Evolutionary conservation across 768 basidiomycete species (phyloP), one percentile per base, ranked within the genome.

Genomic region (Lactarius indigo): DNA sequence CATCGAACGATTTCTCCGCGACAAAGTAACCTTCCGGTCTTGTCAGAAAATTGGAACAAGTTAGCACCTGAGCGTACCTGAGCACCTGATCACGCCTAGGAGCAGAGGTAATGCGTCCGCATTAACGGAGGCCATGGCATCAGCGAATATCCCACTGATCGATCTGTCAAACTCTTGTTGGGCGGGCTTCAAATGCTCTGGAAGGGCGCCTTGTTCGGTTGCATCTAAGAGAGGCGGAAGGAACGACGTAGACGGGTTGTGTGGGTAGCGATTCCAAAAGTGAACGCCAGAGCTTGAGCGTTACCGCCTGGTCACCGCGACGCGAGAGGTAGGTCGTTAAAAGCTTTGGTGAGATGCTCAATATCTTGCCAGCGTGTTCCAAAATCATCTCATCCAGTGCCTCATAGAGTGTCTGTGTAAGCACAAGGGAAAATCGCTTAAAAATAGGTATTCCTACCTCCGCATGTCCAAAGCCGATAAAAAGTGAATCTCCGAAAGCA

Each of bases 301-400:
- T 74, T 7, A 69, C 75, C 2, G 47, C 55, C n/a, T 79, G 73
- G 55, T 76, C 72, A 13, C 55, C 54, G 5, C 85, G 78, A 68
- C 82, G 74, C 10, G 75, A 67, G 28, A 91, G 77, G 68, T 90
- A 91, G 0, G 80, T 76, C 3, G 84, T 74, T 5, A 89, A 74
- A 0, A 88, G 75, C 2, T 76, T 59, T 0, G 83, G 81, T 1
- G 81, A 81, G 1, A 75, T 67, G 5, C 65, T 72, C 61, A 87
- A 70, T 20, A 88, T 74, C 3, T 70, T 71, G 57, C 77, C 74
- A 2, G 81, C 74, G 63, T 85, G 75, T 17, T 74, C 63, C 3
- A 70, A 62, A 20, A 85, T 73, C 7, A 85, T 74, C 3, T 69
- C 70, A 68, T 90, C 87, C 13, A 85, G 72, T 41, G 75, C 74